Evolutionary conservation across 176 grass and related monocot species (phyloP), one percentile per base, ranked within the genome.

Genomic region (Juncus effusus): DNA sequence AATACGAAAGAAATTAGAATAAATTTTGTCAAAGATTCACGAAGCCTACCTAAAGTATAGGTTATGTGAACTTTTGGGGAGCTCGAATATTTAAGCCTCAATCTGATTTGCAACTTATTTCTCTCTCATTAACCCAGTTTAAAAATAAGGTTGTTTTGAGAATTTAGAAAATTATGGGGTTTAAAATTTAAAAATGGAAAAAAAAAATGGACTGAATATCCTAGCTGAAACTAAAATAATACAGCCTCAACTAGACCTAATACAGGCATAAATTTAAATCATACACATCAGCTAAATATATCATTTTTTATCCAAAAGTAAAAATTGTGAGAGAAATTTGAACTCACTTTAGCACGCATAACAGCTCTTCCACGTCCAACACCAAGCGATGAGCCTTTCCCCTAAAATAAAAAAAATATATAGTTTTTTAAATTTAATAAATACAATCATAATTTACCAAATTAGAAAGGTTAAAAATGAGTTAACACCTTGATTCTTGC

Each of bases 311-410:
- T 28, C 19, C 40, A 60, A 40, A 49, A 35, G 59, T 52, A 56
- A 70, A 40, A 61, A 61, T 52, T 45, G 28, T 38, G 3, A 47
- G 7, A 42, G 72, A 59, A 38, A 68, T 16, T 28, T 19, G 13
- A 68, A 75, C 71, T 80, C 38, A 85, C 82, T 51, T 77, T 76
- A 44, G 82, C 82, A 57, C 82, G 82, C 82, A 85, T 85, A 45
- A 85, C 82, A 54, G 82, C 82, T 65, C 77, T 76, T 8, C 82
- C 72, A 35, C 82, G 77, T 15, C 82, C 82, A 71, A 85, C 82
- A 42, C 82, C 82, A 67, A 85, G 65, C 52, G 82, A n/a, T 19
- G 82, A 80, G 41, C 82, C 77, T 42, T 85, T 85, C n/a, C 82
- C 82, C 82, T 85, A 13, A 54, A 65, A 47, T 14, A 64, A 80